These are phyloP conservation scores for Alternaria panax DNA, from an alignment of 2,329 filamentous ascomycete genomes.

Conservation along the genomic window DNA sequence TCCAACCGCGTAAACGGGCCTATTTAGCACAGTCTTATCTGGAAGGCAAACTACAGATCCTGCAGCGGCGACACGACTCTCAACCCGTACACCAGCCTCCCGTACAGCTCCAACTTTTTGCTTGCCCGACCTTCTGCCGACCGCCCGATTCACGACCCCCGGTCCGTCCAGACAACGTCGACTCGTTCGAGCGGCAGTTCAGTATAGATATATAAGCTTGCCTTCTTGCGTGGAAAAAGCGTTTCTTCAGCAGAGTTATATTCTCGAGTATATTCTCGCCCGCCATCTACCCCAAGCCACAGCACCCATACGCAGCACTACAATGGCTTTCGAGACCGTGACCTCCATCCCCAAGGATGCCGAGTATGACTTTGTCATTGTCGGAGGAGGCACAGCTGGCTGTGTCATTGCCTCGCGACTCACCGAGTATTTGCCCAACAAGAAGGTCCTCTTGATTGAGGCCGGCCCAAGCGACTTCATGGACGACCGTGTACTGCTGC, in stretches of 20 bases:
- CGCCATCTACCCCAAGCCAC: not conserved
- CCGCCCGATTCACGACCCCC: slow-evolving; percentile 7
- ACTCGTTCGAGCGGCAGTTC: slow-evolving; percentile 4
- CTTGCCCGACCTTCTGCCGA: slow-evolving; percentile 19
- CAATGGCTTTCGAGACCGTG: slow-evolving; percentile 56
- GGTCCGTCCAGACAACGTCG: slow-evolving; percentile 3
- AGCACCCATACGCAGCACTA: slow-evolving; percentile 8
- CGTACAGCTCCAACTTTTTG: slow-evolving; percentile 3
- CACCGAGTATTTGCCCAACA: slow-evolving; percentile 82
- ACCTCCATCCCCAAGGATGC: slow-evolving; percentile 70
- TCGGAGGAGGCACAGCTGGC: slow-evolving; percentile 85
- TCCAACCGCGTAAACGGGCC: slow-evolving; percentile 34
- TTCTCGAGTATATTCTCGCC: slow-evolving; percentile 8
- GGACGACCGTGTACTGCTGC: slow-evolving; percentile 83
- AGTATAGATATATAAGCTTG: slow-evolving; percentile 14
- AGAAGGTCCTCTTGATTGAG: slow-evolving; percentile 83
- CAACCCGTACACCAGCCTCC: slow-evolving; percentile 14
- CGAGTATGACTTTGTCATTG: slow-evolving; percentile 80
- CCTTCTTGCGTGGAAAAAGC: slow-evolving; percentile 1
- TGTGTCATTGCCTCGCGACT: slow-evolving; percentile 83
- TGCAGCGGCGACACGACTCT: slow-evolving; percentile 30
- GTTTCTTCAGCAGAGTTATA: not conserved
- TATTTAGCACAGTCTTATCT: slow-evolving; percentile 35
- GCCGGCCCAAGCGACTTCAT: slow-evolving; percentile 88
- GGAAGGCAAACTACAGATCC: slow-evolving; percentile 37